Percentiles rank a stretch among this genome's conserved stretches.
phyloP scores from a whole-genome alignment of 257 asterid genomes.

The Solanum neorickii region DNA sequence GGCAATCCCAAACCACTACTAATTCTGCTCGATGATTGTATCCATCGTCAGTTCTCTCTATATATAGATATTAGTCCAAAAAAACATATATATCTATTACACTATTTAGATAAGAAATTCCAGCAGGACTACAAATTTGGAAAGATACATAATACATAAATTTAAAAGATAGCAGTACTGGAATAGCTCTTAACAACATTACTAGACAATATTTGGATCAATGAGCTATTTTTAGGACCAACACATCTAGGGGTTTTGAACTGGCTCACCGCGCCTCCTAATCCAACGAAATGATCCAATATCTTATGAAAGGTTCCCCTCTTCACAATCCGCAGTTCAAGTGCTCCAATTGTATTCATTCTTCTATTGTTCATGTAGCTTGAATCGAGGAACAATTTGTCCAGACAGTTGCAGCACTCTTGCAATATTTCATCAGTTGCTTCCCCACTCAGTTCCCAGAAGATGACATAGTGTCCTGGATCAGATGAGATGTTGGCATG shows the following conservation, averaged over 20 bases:
- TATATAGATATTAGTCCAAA: not conserved
- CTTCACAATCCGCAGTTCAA: constrained; percentile 60
- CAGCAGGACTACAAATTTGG: not conserved
- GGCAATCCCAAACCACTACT: too few relatives aligned
- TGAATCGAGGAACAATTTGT: constrained; percentile 57
- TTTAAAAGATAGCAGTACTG: constrained; percentile 37
- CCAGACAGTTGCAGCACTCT: constrained; percentile 86
- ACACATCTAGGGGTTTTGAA: too few relatives aligned
- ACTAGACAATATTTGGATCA: constrained; percentile 48
- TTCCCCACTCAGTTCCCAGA: constrained; percentile 76
- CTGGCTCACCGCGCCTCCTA: too few relatives aligned
- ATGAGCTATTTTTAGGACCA: too few relatives aligned
- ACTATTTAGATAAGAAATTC: not conserved
- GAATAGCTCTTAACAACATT: constrained; percentile 53
- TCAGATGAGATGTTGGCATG: constrained; percentile 40
- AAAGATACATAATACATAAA: not conserved
- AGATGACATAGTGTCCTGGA: constrained; percentile 67
- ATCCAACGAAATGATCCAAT: too few relatives aligned
- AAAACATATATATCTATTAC: not conserved
- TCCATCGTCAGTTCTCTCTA: not conserved
- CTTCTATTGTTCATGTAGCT: constrained; percentile 72
- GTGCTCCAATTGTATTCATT: constrained; percentile 42
- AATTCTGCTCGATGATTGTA: too few relatives aligned
- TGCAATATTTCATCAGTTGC: constrained; percentile 37
- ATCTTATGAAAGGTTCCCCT: constrained; percentile 80